These are phyloP conservation scores for Pelargonium fulgidum DNA, from an alignment of 441 rosid species.

Conservation along the genomic window DNA sequence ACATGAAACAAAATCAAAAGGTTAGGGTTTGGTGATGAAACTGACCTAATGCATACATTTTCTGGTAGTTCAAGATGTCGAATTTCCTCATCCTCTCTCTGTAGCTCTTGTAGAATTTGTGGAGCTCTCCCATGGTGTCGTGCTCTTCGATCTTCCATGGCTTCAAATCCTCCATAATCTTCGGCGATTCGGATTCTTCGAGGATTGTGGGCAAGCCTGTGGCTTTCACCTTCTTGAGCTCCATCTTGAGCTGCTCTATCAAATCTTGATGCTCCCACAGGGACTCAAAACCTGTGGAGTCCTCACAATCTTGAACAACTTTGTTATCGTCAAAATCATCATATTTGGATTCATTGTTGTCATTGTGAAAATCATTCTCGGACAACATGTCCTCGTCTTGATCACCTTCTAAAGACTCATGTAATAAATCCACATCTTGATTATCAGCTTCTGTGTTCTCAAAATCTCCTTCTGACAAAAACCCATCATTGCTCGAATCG, in stretches of 20 bases:
- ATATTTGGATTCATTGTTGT: no score
- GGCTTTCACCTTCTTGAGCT: slow-evolving; percentile 72
- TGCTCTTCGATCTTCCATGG: slow-evolving; percentile 85
- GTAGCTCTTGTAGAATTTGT: slow-evolving; percentile 76
- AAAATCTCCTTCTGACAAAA: slow-evolving; percentile 51
- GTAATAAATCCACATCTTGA: slow-evolving; percentile 25
- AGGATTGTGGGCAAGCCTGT: slow-evolving; percentile 73
- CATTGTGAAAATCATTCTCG: background rate
- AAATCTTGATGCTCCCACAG: slow-evolving; percentile 89
- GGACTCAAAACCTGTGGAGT: slow-evolving; percentile 43
- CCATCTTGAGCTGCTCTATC: slow-evolving; percentile 83
- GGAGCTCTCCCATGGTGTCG: slow-evolving; percentile 68
- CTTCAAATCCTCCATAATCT: slow-evolving; percentile 67
- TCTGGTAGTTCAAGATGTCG: slow-evolving; percentile 83
- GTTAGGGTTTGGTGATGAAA: slow-evolving; percentile 11
- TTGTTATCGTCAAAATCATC: no score
- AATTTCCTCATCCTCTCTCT: slow-evolving; percentile 80
- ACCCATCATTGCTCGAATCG: slow-evolving; percentile 26
- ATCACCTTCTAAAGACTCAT: slow-evolving; percentile 10
- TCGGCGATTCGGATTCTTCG: slow-evolving; percentile 68
- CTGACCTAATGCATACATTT: slow-evolving; percentile 82
- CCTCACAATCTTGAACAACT: slow-evolving; percentile 22
- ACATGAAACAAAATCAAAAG: background rate
- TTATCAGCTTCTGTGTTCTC: slow-evolving; percentile 2
- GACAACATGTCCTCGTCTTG: slow-evolving; percentile 10